A percentile compares a stretch with the other conserved stretches of the same genome.
Conservation (phyloP, 2,329 filamentous ascomycete species). For the Ophiostoma australiae region DNA sequence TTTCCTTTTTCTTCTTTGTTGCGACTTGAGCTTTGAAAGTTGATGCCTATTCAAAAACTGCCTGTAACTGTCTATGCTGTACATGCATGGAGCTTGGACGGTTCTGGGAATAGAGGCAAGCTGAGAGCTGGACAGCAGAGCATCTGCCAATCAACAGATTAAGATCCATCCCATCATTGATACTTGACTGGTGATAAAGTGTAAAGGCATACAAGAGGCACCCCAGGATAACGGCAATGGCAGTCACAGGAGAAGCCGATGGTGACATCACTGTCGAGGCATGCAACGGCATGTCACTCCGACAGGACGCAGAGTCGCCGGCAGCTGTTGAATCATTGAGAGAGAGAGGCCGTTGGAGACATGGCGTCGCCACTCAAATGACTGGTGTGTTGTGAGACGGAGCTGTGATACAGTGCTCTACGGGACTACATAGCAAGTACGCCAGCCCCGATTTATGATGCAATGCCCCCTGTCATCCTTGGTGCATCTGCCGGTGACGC, state of each 20-base stretch:
- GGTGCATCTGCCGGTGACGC: conserved; percentile 25
- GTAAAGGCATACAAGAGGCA: background rate
- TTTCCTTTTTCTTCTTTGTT: background rate
- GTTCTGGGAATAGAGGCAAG: background rate
- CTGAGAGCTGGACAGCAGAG: background rate
- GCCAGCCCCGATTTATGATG: conserved; percentile 18
- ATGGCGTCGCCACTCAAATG: background rate
- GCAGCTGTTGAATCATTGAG: background rate
- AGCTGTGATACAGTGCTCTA: background rate
- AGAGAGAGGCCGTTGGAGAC: background rate
- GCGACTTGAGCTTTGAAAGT: background rate
- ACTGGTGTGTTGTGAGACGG: background rate
- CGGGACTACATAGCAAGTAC: background rate
- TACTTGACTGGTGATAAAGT: background rate
- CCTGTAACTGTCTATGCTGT: background rate
- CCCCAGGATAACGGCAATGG: background rate
- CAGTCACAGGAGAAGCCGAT: background rate
- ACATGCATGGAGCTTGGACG: background rate
- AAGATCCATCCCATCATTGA: conserved; percentile 7
- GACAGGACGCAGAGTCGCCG: background rate
- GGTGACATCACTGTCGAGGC: background rate
- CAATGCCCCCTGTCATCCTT: conserved; percentile 19
- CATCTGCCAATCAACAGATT: background rate
- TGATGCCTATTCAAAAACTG: background rate
- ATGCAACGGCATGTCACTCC: background rate